Conservation (phyloP, 192 early-diverging fungal species). For the Mortierella claussenii region DNA sequence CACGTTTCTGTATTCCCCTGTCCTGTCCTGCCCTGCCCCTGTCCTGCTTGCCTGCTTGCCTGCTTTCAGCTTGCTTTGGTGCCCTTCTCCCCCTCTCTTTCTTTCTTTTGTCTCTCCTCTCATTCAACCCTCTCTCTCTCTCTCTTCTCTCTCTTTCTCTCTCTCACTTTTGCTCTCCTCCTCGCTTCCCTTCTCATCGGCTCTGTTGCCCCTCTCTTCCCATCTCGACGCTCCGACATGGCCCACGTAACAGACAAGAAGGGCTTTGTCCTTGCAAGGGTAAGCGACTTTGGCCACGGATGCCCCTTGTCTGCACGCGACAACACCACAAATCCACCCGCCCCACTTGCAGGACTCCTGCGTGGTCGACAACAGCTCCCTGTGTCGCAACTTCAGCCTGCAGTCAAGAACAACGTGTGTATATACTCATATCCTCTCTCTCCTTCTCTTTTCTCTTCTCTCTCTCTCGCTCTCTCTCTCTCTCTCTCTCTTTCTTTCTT, state of each 20-base stretch:
- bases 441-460: background rate
- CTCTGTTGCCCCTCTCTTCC: background rate
- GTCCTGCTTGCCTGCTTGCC: too few relatives aligned
- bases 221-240: slow-evolving; percentile 21
- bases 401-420: too few relatives aligned
- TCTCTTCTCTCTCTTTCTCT: background rate
- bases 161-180: background rate
- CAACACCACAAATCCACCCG: too few relatives aligned
- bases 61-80: too few relatives aligned
- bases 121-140: background rate
- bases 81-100: background rate
- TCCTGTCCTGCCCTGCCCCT: too few relatives aligned
- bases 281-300: slow-evolving; percentile 1
- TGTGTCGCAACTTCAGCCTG: too few relatives aligned
- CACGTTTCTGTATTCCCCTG: too few relatives aligned
- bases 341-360: too few relatives aligned
- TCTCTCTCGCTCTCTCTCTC: background rate
- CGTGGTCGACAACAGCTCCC: too few relatives aligned
- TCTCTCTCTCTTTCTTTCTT: background rate
- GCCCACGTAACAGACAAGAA: slow-evolving; percentile 42
- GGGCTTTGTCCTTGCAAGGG: slow-evolving; percentile 51
- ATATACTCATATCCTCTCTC: background rate
- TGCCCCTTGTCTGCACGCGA: background rate
- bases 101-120: background rate
- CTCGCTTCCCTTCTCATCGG: background rate